These are phyloP conservation scores for Pythium apleroticum DNA, from an alignment of 352 stramenopile genomes.

Conservation along the genomic window DNA sequence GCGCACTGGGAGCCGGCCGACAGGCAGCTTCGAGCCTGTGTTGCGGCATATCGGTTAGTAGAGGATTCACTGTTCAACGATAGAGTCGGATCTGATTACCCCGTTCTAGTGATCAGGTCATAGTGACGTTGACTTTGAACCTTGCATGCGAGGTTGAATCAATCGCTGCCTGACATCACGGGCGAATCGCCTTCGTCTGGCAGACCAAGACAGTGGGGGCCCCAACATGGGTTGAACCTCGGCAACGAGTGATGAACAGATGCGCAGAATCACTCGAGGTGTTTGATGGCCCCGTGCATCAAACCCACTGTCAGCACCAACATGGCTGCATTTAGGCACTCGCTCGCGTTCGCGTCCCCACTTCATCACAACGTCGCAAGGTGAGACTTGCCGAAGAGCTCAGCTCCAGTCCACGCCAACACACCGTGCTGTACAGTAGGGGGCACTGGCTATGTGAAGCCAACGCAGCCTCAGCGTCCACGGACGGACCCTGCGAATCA, in stretches of 20 bases:
- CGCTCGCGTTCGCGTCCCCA: neutral
- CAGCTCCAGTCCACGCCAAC: neutral
- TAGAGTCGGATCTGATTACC: conserved; percentile 30
- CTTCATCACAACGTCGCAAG: neutral
- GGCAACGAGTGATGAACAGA: neutral
- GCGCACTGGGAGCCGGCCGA: neutral
- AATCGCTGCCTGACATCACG: neutral
- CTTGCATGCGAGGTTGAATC: neutral
- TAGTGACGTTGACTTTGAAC: conserved; percentile 1
- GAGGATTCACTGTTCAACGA: neutral
- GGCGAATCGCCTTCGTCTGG: neutral
- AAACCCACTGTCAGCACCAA: neutral
- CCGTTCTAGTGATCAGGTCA: neutral
- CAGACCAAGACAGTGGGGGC: neutral
- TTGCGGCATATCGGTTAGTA: conserved; percentile 3
- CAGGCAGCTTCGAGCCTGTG: neutral
- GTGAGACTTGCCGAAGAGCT: conserved; percentile 3
- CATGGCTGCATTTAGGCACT: neutral
- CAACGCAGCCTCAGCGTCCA: neutral
- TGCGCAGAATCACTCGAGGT: conserved; percentile 1
- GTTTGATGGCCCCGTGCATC: neutral
- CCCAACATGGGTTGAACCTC: conserved; percentile 7
- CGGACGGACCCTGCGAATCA: neutral
- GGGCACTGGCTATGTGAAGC: neutral
- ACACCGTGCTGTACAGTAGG: no score